phyloP scores from a whole-genome alignment of 2,329 filamentous ascomycete species.

The Fusarium sp. region DNA sequence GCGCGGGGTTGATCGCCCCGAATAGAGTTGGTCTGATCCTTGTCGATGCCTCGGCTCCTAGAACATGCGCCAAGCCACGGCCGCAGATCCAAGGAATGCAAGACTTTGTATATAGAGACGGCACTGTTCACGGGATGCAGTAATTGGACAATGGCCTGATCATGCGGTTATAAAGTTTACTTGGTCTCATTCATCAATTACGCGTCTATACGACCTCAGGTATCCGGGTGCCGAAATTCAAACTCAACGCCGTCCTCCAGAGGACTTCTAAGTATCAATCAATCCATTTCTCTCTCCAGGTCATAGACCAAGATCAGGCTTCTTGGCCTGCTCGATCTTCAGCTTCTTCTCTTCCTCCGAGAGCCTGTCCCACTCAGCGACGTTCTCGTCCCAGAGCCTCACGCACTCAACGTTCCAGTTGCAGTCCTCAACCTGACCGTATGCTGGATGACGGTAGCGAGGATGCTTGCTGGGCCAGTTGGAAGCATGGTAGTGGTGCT shows the following conservation, averaged over 20 bases:
- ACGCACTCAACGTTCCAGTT: slow-evolving; percentile 76
- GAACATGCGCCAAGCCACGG: slow-evolving; percentile 18
- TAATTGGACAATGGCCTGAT: neutral
- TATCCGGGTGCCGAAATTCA: slow-evolving; percentile 12
- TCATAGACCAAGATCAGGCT: slow-evolving; percentile 7
- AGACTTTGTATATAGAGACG: neutral
- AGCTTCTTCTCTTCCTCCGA: slow-evolving; percentile 67
- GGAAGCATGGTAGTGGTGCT: slow-evolving; percentile 79
- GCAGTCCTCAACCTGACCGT: slow-evolving; percentile 75
- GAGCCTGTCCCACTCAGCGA: slow-evolving; percentile 67
- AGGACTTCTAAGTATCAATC: slow-evolving; percentile 8
- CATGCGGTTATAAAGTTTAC: neutral
- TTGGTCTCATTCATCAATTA: neutral
- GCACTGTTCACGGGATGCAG: neutral
- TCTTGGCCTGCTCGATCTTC: slow-evolving; percentile 50
- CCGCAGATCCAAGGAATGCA: neutral
- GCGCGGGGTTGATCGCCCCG: slow-evolving; percentile 21
- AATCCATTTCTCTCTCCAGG: neutral
- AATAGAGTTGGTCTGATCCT: slow-evolving; percentile 1
- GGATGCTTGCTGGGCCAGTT: slow-evolving; percentile 75
- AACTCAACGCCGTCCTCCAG: slow-evolving; percentile 15
- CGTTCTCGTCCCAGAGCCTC: slow-evolving; percentile 71
- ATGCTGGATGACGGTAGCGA: slow-evolving; percentile 73
- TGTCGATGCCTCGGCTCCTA: slow-evolving; percentile 13
- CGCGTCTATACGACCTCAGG: neutral